phyloP scores from a whole-genome alignment of 2,329 filamentous ascomycete genomes.

The Helicocarpus griseus region DNA sequence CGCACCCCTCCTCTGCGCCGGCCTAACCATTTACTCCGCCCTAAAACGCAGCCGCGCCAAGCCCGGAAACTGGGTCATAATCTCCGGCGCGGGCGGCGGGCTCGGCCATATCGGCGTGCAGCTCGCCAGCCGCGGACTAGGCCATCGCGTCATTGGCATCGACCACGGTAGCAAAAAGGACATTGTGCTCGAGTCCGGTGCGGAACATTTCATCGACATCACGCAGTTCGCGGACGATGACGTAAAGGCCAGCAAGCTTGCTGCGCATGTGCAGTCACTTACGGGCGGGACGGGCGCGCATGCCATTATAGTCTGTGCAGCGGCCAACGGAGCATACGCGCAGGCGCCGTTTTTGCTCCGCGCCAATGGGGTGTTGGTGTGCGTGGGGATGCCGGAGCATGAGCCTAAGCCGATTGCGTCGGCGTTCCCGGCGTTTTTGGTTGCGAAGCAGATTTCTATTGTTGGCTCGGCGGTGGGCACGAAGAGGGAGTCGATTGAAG shows the following conservation, averaged over 20 bases:
- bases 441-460: slow-evolving; percentile 37
- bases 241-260: slow-evolving; percentile 40
- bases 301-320: slow-evolving; percentile 49
- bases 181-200: slow-evolving; percentile 50
- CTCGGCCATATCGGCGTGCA: slow-evolving; percentile 57
- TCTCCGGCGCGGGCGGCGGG: slow-evolving; percentile 53
- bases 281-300: slow-evolving; percentile 52
- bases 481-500: slow-evolving; percentile 41
- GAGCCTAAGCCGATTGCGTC: slow-evolving; percentile 35
- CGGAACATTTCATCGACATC: slow-evolving; percentile 57
- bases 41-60: slow-evolving; percentile 51
- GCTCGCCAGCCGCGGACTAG: slow-evolving; percentile 51
- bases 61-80: slow-evolving; percentile 51
- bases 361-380: slow-evolving; percentile 43
- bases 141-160: slow-evolving; percentile 55
- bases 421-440: slow-evolving; percentile 33
- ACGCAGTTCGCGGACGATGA: slow-evolving; percentile 37
- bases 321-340: slow-evolving; percentile 41
- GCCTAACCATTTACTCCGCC: slow-evolving; percentile 57
- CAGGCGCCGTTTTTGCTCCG: slow-evolving; percentile 40
- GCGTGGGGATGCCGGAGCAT: slow-evolving; percentile 43
- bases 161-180: slow-evolving; percentile 54
- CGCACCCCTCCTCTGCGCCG: slow-evolving; percentile 59
- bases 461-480: slow-evolving; percentile 44
- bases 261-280: slow-evolving; percentile 46